Evolutionary conservation across 495 filamentous ascomycete genomes (phyloP).

Genomic region (Aeminium ludgeri): DNA sequence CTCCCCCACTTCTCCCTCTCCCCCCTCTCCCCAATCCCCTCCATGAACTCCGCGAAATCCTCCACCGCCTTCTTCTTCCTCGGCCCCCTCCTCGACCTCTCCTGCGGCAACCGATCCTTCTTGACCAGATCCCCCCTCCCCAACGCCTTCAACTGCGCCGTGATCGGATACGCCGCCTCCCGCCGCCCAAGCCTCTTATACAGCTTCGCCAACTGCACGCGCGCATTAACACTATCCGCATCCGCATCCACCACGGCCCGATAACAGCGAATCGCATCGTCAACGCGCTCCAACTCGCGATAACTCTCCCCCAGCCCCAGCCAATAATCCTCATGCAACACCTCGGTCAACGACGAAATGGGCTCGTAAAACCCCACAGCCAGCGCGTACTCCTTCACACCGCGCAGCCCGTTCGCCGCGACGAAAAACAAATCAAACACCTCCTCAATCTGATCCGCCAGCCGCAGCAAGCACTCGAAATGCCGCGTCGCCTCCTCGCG

Average conservation of each 20-base stretch:
- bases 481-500: slow-evolving; percentile 58
- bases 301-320: slow-evolving; percentile 62
- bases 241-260: slow-evolving; percentile 54
- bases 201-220: slow-evolving; percentile 59
- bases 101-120: background rate
- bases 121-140: slow-evolving; percentile 8
- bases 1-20: background rate
- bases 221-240: slow-evolving; percentile 47
- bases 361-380: slow-evolving; percentile 62
- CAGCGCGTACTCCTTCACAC: slow-evolving; percentile 36
- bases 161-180: slow-evolving; percentile 54
- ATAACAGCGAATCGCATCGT: slow-evolving; percentile 60
- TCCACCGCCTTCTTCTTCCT: background rate
- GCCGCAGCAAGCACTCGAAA: slow-evolving; percentile 40
- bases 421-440: slow-evolving; percentile 51
- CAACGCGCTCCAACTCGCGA: slow-evolving; percentile 38
- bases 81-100: background rate
- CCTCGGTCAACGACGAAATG: slow-evolving; percentile 38
- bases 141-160: slow-evolving; percentile 41
- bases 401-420: slow-evolving; percentile 49
- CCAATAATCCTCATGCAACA: slow-evolving; percentile 44
- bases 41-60: too few species aligned
- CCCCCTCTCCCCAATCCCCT: too few species aligned
- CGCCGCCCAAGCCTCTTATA: slow-evolving; percentile 54
- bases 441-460: slow-evolving; percentile 34